Evolutionary conservation across 2,329 filamentous ascomycete genomes (phyloP), one percentile per base, ranked within the genome.

Genomic region (Biscogniauxia marginata): DNA sequence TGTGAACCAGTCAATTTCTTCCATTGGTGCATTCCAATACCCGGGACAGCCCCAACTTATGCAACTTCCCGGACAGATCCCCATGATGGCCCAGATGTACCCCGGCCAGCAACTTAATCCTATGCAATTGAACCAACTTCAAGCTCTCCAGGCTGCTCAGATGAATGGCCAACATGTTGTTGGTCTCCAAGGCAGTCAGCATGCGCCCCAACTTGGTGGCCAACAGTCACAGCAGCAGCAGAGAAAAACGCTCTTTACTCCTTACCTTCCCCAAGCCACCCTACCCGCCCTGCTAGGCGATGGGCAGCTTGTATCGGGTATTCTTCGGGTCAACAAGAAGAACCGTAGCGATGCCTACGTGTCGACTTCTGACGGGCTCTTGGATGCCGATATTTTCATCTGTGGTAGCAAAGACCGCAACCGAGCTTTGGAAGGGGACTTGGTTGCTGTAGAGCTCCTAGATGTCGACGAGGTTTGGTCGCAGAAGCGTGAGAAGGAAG

Each of bases 341-440:
- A 99, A 99, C 77, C 89, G 95, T 62, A 98, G 93, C 67, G 95
- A 99, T 75, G 95, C 95, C 23, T 99, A 99, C 69, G 95, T 99
- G 54, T 95, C 95, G 9, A 96, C 92, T 11, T 87, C 89, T 59
- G 95, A 99, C 71, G 86, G 86, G 48, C 78, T 89, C 58, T 83
- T 99, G 49, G 95, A 98, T 75, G 93, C 95, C 46, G 95, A 99
- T 72, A 99, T 99, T 70, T 99, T 99, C 76, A 99, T 99, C 69
- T 99, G 95, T 72, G 95, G 95, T 72, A 98, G 93, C 82, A 99
- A 99, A 75, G 95, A 99, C 73, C 89, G 95, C 65, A 99, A 99
- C 74, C 90, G 95, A 74, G 95, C 95, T 54, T 83, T 99, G 34
- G 95, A 99, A 73, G 95, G 95, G 57, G 95, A 99, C 72, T 83